Evolutionary conservation across 73 alveolate species (phyloP).

Genomic region (Tetrahymena malaccensis): DNA sequence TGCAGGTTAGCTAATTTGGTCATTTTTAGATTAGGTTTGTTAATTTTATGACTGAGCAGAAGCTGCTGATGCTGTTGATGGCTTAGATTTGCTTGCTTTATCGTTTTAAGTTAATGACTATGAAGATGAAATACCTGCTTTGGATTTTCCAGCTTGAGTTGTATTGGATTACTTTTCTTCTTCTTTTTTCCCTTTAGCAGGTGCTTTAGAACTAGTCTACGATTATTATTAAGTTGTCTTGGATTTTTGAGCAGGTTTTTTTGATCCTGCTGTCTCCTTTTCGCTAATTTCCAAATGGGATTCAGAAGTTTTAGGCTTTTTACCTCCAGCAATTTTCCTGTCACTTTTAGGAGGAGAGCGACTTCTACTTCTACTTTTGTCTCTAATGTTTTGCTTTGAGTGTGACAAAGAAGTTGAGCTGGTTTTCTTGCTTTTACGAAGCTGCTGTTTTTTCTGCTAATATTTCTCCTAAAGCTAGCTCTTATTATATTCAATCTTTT

Average conservation of each 20-base stretch:
- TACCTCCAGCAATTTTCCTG: background rate
- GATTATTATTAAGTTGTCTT: background rate
- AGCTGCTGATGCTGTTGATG: background rate
- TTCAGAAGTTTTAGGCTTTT: background rate
- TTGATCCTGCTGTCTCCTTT: background rate
- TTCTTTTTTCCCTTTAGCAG: background rate
- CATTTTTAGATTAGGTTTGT: background rate
- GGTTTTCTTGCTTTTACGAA: background rate
- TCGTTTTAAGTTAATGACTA: background rate
- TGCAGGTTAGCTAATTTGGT: background rate
- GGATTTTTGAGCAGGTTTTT: background rate
- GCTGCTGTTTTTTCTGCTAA: background rate
- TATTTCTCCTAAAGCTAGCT: background rate
- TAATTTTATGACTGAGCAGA: background rate
- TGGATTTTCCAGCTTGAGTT: background rate
- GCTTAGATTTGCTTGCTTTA: background rate
- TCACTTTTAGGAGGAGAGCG: background rate
- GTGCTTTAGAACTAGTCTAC: background rate
- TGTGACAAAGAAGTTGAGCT: background rate
- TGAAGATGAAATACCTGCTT: background rate
- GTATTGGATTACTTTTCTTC: background rate
- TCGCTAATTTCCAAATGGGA: background rate
- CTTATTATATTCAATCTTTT: background rate
- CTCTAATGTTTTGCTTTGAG: background rate
- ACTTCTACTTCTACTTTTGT: background rate